A percentile compares a stretch with the other conserved stretches of the same genome.
Evolutionary conservation across 2,329 filamentous ascomycete species (phyloP).

Genomic region (Plenodomus biglobosus): DNA sequence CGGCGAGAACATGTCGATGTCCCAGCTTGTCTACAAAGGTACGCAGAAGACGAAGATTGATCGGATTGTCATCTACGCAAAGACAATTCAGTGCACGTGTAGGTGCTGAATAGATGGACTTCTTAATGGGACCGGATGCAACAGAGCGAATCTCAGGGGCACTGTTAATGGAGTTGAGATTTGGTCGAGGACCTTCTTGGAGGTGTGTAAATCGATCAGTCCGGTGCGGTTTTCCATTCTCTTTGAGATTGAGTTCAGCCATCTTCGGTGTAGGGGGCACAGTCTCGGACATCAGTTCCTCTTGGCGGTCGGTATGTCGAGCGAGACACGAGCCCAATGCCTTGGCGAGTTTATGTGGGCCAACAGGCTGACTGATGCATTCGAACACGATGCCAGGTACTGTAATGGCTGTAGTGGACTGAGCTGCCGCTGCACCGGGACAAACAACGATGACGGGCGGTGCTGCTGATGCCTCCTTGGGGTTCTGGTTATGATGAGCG

Average conservation of each 20-base stretch:
- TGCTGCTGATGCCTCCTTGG: slow-evolving; percentile 17
- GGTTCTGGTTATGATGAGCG: slow-evolving; percentile 25
- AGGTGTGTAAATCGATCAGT: slow-evolving; percentile 7
- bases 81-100: slow-evolving; percentile 35
- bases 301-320: slow-evolving; percentile 27
- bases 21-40: slow-evolving; percentile 42
- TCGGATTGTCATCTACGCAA: slow-evolving; percentile 46
- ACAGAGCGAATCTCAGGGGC: slow-evolving; percentile 36
- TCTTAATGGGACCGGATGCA: slow-evolving; percentile 17
- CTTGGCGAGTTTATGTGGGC: slow-evolving; percentile 44
- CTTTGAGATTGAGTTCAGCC: slow-evolving; percentile 30
- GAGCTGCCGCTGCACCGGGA: slow-evolving; percentile 38
- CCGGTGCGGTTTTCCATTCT: slow-evolving; percentile 22
- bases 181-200: slow-evolving; percentile 23
- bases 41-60: slow-evolving; percentile 43
- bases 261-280: slow-evolving; percentile 20
- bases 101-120: slow-evolving; percentile 17
- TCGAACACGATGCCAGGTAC: slow-evolving; percentile 40
- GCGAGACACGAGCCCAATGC: slow-evolving; percentile 39
- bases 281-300: slow-evolving; percentile 10
- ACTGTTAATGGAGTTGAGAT: slow-evolving; percentile 31
- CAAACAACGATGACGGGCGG: slow-evolving; percentile 39
- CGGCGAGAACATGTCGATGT: slow-evolving; percentile 37
- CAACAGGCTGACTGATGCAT: slow-evolving; percentile 41
- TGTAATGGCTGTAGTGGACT: slow-evolving; percentile 40